Evolutionary conservation across 352 stramenopile genomes (phyloP).

Genomic region (Phytopythium mirpurense): DNA sequence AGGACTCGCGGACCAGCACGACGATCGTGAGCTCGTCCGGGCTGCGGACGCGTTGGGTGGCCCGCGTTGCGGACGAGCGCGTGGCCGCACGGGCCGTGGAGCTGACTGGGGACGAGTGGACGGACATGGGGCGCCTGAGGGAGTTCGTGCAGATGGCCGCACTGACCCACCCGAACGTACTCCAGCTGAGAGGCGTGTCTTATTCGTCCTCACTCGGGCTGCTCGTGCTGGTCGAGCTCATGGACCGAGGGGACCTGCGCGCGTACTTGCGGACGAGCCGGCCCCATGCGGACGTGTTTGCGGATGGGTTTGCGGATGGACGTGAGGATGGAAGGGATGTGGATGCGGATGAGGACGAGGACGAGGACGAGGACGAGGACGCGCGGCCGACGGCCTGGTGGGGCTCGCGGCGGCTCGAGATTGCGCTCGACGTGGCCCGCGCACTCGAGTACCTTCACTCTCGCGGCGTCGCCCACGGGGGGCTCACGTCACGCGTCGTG

Average conservation of each 20-base stretch:
- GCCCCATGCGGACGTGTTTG: too few species aligned
- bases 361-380: neutral
- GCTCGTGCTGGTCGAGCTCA: constrained; percentile 60
- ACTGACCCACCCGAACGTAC: constrained; percentile 44
- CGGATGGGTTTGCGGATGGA: too few species aligned
- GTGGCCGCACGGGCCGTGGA: constrained; percentile 23
- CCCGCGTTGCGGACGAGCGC: constrained; percentile 30
- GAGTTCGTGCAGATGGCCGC: constrained; percentile 1
- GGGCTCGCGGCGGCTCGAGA: constrained; percentile 44
- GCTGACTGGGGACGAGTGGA: constrained; percentile 8
- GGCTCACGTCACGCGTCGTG: constrained; percentile 57
- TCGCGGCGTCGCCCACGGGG: constrained; percentile 45
- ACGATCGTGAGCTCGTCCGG: neutral
- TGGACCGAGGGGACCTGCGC: constrained; percentile 5
- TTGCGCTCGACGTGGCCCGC: constrained; percentile 50
- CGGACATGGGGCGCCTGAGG: constrained; percentile 6
- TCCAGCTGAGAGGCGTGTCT: constrained; percentile 41
- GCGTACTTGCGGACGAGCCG: constrained; percentile 12
- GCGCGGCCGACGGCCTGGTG: constrained; percentile 23
- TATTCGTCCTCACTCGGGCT: constrained; percentile 61
- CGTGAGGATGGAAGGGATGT: too few species aligned
- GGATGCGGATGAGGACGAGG: constrained; percentile 26
- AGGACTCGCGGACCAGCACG: neutral
- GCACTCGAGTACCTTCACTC: constrained; percentile 65
- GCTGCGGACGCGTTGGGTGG: constrained; percentile 33